Evolutionary conservation across 805 yeast species (phyloP).

Genomic region (Kazachstania viticola): DNA sequence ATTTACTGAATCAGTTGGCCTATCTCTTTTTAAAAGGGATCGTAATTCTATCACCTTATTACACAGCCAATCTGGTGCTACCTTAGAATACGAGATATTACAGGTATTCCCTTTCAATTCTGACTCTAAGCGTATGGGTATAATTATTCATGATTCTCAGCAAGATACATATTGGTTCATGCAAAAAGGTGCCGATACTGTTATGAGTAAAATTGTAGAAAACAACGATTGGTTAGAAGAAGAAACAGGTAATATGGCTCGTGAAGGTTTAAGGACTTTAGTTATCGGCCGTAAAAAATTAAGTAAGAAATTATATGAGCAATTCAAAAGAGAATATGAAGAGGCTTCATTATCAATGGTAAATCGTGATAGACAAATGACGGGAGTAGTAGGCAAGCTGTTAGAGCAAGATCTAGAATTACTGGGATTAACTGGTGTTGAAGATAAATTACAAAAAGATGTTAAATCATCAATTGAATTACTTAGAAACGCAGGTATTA

Average conservation of each 20-base stretch:
- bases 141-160: conserved; percentile 53
- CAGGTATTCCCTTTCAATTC: conserved; percentile 91
- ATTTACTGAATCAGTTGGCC: conserved; percentile 79
- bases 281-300: conserved; percentile 84
- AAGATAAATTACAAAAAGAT: conserved; percentile 83
- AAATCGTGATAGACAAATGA: conserved; percentile 68
- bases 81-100: conserved; percentile 51
- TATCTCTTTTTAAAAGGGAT: conserved; percentile 72
- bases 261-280: conserved; percentile 92
- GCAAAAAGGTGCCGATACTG: conserved; percentile 94
- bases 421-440: conserved; percentile 92
- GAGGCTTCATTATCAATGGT: conserved; percentile 70
- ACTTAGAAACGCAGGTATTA: conserved; percentile 89
- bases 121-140: conserved; percentile 94
- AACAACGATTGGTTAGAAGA: conserved; percentile 94
- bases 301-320: conserved; percentile 39
- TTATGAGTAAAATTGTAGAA: conserved; percentile 74
- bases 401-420: conserved; percentile 78
- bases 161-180: conserved; percentile 72
- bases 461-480: conserved; percentile 88
- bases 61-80: conserved; percentile 46
- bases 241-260: conserved; percentile 94
- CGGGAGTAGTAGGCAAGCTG: conserved; percentile 49
- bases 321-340: conserved; percentile 52
- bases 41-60: conserved; percentile 58